phyloP scores from a whole-genome alignment of 768 basidiomycete species.

The Calvatia gigantea region DNA sequence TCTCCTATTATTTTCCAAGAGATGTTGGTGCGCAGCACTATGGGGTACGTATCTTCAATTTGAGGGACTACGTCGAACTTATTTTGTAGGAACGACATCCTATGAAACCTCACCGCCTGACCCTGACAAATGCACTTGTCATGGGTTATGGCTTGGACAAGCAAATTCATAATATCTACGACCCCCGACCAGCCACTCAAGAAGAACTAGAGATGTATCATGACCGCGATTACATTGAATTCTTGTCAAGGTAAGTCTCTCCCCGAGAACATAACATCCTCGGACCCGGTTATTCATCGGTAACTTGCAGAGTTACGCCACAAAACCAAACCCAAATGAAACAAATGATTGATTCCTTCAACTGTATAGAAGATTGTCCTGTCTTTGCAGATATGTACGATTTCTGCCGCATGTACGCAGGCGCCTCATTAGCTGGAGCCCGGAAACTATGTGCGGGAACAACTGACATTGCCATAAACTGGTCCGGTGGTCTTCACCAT shows the following conservation, averaged over 20 bases:
- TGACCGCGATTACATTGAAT: constrained; percentile 93
- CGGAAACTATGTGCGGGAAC: constrained; percentile 80
- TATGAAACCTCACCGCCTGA: constrained; percentile 98
- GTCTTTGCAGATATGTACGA: constrained; percentile 94
- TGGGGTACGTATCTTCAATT: constrained; percentile 56
- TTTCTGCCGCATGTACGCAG: constrained; percentile 92
- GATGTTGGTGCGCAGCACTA: constrained; percentile 96
- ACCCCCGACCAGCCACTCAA: constrained; percentile 84
- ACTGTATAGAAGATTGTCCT: constrained; percentile 96
- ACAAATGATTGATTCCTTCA: constrained; percentile 79
- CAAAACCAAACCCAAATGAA: constrained; percentile 67
- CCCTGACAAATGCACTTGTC: constrained; percentile 92
- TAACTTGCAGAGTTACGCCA: constrained; percentile 68
- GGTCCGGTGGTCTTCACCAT: constrained; percentile 98
- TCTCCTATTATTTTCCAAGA: constrained; percentile 95
- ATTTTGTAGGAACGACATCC: constrained; percentile 85
- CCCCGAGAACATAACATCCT: neutral
- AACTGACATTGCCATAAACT: constrained; percentile 97
- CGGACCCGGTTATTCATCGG: neutral
- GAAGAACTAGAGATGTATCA: constrained; percentile 90
- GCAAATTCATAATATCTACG: constrained; percentile 88
- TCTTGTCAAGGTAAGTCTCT: constrained; percentile 73
- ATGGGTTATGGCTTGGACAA: constrained; percentile 96
- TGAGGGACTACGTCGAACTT: neutral
- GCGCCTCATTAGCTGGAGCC: constrained; percentile 88